phyloP scores from a whole-genome alignment of 805 yeast species.

The Saturnispora galanensis region DNA sequence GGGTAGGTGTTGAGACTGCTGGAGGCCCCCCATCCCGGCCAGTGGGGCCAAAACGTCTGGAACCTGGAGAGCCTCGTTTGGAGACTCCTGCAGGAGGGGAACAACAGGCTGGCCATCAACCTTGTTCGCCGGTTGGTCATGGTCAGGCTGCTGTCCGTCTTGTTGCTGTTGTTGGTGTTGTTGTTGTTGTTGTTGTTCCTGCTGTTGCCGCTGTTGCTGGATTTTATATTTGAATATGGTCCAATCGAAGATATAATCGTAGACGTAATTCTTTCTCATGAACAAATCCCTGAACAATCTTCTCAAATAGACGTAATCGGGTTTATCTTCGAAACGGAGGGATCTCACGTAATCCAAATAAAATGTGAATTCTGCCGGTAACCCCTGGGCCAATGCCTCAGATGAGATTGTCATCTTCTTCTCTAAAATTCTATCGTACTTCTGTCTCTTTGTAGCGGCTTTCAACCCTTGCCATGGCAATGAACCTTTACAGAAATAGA shows the following conservation, averaged over 20 bases:
- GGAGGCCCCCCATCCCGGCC: conserved; percentile 7
- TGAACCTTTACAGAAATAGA: conserved; percentile 90
- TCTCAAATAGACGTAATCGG: conserved; percentile 85
- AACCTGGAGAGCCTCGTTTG: conserved; percentile 24
- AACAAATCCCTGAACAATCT: conserved; percentile 84
- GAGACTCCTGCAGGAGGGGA: conserved; percentile 25
- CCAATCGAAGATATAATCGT: conserved; percentile 96
- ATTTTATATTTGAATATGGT: conserved; percentile 73
- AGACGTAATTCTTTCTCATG: conserved; percentile 77
- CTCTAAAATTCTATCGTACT: conserved; percentile 93
- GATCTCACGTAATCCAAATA: conserved; percentile 85
- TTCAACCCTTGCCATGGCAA: conserved; percentile 98
- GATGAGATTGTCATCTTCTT: conserved; percentile 86
- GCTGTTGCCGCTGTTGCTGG: conserved; percentile 36
- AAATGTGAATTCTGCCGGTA: conserved; percentile 82
- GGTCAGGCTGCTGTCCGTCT: conserved; percentile 13
- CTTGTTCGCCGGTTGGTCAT: not conserved
- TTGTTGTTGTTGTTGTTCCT: conserved; percentile 19
- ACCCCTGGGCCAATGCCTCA: conserved; percentile 78
- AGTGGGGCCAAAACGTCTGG: conserved; percentile 21
- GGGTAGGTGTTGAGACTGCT: conserved; percentile 15
- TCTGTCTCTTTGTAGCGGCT: conserved; percentile 94
- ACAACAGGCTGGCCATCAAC: not conserved
- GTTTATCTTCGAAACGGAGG: conserved; percentile 90
- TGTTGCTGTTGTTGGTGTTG: conserved; percentile 17